phyloP scores from a whole-genome alignment of 2,329 filamentous ascomycete genomes.

The Fusarium oligoseptatum region DNA sequence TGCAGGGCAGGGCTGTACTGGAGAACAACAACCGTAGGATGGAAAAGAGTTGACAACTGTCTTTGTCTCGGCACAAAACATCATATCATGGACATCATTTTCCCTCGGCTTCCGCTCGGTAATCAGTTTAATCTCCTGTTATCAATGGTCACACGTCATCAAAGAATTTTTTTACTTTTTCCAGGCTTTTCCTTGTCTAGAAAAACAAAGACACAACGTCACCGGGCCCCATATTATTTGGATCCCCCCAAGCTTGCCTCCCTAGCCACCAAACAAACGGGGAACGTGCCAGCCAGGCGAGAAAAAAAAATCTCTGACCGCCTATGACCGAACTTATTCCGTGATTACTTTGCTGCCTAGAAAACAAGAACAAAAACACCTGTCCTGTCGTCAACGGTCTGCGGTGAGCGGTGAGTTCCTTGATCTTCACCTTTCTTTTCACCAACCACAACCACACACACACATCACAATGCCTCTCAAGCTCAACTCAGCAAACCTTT shows the following conservation, averaged over 20 bases:
- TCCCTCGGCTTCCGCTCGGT: background rate
- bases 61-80: background rate
- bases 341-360: constrained; percentile 17
- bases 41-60: background rate
- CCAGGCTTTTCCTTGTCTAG: background rate
- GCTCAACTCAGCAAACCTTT: constrained; percentile 45
- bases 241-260: background rate
- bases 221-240: background rate
- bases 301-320: constrained; percentile 7
- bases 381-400: constrained; percentile 24
- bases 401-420: constrained; percentile 32
- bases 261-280: constrained; percentile 29
- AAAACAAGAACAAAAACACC: constrained; percentile 27
- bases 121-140: background rate
- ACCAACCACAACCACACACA: background rate
- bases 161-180: background rate
- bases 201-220: background rate
- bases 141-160: constrained; percentile 1
- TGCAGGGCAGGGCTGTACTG: background rate
- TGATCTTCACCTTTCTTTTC: constrained; percentile 16
- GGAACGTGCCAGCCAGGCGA: constrained; percentile 24
- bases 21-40: background rate
- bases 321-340: constrained; percentile 36
- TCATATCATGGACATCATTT: background rate
- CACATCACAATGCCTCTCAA: constrained; percentile 41